Evolutionary conservation across 2,329 filamentous ascomycete genomes (phyloP).

Genomic region (Nothophaeocryptopus gaeumannii): DNA sequence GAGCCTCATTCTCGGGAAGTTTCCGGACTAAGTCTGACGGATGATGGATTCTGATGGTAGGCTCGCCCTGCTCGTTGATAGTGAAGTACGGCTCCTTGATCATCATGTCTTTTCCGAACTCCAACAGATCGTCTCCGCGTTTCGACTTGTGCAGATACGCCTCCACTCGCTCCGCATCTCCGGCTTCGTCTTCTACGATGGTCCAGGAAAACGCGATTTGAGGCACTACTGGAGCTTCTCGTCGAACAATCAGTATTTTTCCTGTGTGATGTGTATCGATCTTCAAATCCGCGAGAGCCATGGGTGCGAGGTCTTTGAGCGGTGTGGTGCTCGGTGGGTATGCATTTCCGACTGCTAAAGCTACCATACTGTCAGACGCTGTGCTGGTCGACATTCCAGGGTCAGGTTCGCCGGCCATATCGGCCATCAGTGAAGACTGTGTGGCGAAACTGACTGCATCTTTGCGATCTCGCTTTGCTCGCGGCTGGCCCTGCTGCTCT

Average conservation of each 20-base stretch:
- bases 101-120: constrained; percentile 23
- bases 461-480: constrained; percentile 9
- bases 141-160: constrained; percentile 35
- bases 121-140: constrained; percentile 35
- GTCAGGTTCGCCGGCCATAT: constrained; percentile 12
- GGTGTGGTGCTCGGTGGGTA: constrained; percentile 4
- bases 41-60: constrained; percentile 30
- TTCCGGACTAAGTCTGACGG: constrained; percentile 27
- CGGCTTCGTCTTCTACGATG: constrained; percentile 31
- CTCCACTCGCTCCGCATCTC: constrained; percentile 25
- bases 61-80: constrained; percentile 28
- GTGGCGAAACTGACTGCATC: constrained; percentile 8
- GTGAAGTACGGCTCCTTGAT: constrained; percentile 35
- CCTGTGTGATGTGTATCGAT: constrained; percentile 25
- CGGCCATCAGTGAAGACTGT: constrained; percentile 13
- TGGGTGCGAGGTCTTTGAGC: constrained; percentile 1
- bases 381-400: constrained; percentile 7
- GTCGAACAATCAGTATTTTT: constrained; percentile 17
- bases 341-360: constrained; percentile 8
- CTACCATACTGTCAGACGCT: constrained; percentile 4
- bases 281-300: constrained; percentile 14
- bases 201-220: constrained; percentile 26
- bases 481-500: constrained; percentile 5
- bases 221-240: constrained; percentile 24
- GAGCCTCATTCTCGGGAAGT: background rate